Base-by-base conservation (phyloP, 192 early-diverging fungal genomes). In the Mortierella alpina region DNA sequence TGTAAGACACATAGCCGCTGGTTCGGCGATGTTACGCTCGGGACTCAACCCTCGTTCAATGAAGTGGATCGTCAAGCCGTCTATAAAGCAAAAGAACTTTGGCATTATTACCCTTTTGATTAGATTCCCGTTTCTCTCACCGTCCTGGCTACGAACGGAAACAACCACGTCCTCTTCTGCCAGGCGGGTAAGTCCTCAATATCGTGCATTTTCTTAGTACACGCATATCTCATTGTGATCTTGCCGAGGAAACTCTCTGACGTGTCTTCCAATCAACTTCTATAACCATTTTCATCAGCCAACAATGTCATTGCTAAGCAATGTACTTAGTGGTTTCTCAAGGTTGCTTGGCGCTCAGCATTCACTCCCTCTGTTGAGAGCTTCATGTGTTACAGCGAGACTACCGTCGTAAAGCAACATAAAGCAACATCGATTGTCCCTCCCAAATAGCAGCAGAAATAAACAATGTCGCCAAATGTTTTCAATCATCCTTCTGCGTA, bases 121-220 rank as follows among this genome's bases (percentile, higher is more conserved):
- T 48, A 68, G 66, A 46, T 70, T n/a, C 57, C 57, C 47, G 68
- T 70, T 44, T 44, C 53, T 51, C 68, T 70, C 15, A 41, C 9
- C 1, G 68, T 70, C 40, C 7, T 41, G 15, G 68, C 58, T 48
- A 59, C 48, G 54, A 70, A 70, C 48, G 68, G 68, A 54, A 49
- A 70, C 39, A 48, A 45, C 41, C 22, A 56, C 12, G 7, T 22
- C 42, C 66, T 68, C 18, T 68, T 68, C 66, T 68, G 66, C 44
- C 66, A 68, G 20, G 54, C 66, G 46, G 66, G 66, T 68, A 68
- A 58, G 66, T 55, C 13, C 15, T 14, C 58, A 50, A 50, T 17
- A 14, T n/a, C n/a, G n/a, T n/a, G n/a, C n/a, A n/a, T n/a, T n/a
- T n/a, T n/a, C n/a, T n/a, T n/a, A n/a, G n/a, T n/a, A n/a, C n/a